Base-by-base conservation (phyloP, 2,329 filamentous ascomycete genomes). In the Fusarium bactridioides region DNA sequence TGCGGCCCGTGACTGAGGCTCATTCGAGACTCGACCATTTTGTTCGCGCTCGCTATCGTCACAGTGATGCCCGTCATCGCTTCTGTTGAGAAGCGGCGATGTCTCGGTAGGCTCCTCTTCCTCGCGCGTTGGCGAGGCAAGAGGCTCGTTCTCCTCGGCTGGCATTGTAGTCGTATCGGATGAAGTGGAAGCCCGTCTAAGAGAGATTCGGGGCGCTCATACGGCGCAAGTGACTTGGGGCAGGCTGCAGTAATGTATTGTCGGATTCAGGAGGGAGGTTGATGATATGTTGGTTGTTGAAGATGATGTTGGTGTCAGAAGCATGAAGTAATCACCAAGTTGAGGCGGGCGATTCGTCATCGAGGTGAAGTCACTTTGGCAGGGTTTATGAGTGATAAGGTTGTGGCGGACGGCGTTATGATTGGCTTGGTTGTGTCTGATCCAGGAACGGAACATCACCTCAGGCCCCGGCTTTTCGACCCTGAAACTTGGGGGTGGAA, bases 11-110 rank as follows among this genome's bases (percentile, higher is more conserved):
- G 66, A 19, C 27, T 64, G 50, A n/a, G 67, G 47, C 41, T 69
- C 62, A n/a, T 37, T 13, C 10, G 44, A 45, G 23, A 16, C 21
- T 48, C 68, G 80, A 45, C 77, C 76, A 44, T 74, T 69, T 37
- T 77, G 77, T 25, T 73, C 76, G 41, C 73, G 67, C 44, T 77
- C 76, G 23, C 67, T 70, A 29, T 72, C 71, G 40, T 80, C 79
- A 58, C 79, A 77, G 31, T 78, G 75, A 21, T 82, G 78, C 55
- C 81, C 82, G 69, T 84, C 81, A 74, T 85, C 69, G 21, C 75
- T 78, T 43, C 37, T 51, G 10, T 82, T 80, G 2, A 90, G 83
- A 19, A 90, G 83, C 23, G 87, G 87, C n/a, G 87, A 86, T n/a
- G 84, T 82, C 73, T 90, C 88, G 44, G 73, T 78, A 25, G 70